Evolutionary conservation across 1,284 basidiomycete species (phyloP).

Genomic region (Takashimella tepidaria): DNA sequence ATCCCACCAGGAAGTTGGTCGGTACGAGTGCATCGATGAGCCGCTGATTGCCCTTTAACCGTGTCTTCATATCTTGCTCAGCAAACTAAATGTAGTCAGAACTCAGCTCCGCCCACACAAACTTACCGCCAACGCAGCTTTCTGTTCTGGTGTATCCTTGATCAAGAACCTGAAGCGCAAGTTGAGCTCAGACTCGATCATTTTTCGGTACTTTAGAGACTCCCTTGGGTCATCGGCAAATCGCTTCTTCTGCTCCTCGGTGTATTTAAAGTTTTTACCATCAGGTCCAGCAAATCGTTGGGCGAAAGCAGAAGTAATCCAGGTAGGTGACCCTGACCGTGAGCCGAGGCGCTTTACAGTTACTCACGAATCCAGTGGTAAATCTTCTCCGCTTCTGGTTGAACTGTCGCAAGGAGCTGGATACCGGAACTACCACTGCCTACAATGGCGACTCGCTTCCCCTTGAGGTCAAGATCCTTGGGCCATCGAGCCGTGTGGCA

Average conservation of each 20-base stretch:
- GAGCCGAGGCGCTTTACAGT: constrained; percentile 10
- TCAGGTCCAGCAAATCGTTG: constrained; percentile 18
- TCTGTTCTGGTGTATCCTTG: constrained; percentile 22
- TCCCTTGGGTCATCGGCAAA: constrained; percentile 18
- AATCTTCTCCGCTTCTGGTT: constrained; percentile 21
- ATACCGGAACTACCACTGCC: constrained; percentile 22
- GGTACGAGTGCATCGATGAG: constrained; percentile 22
- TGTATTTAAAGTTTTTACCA: constrained; percentile 26
- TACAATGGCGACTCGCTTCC: constrained; percentile 12
- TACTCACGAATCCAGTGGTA: constrained; percentile 22
- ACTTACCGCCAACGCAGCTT: constrained; percentile 10
- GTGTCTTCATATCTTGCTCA: constrained; percentile 15
- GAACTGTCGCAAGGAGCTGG: constrained; percentile 22
- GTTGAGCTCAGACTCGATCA: constrained; percentile 30
- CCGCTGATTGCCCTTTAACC: constrained; percentile 19
- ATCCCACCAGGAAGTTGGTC: constrained; percentile 29
- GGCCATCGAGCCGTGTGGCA: constrained; percentile 29
- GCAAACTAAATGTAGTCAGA: constrained; percentile 3
- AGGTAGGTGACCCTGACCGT: constrained; percentile 21
- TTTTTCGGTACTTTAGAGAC: constrained; percentile 25
- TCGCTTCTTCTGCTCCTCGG: constrained; percentile 24
- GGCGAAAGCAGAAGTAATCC: constrained; percentile 29
- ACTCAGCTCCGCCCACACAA: constrained; percentile 1
- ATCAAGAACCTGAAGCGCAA: constrained; percentile 25
- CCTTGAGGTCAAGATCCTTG: constrained; percentile 14